Evolutionary conservation across 495 filamentous ascomycete genomes (phyloP), one percentile per base, ranked within the genome.

Genomic region (Hyphodiscus hymeniophilus): DNA sequence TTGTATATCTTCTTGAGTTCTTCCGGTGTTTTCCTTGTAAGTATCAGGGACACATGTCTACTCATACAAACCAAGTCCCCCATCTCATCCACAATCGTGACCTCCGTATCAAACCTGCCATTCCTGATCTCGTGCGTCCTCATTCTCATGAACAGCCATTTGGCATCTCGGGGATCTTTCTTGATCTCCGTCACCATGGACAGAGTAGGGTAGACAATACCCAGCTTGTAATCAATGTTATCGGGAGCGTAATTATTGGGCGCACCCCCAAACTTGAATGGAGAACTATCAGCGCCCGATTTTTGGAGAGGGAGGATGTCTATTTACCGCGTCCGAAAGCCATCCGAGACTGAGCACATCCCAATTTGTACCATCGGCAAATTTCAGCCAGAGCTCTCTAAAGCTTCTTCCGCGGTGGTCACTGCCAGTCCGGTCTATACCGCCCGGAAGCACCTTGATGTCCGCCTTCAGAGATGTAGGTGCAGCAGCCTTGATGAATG

Each of bases 71-170:
- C 39, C 22, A 44, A 17, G 11, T 50, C 47, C 17, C 47, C 38
- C n/a, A n/a, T 28, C 21, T 44, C 47, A 24, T 50, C 47, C 5
- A 43, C 38, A 5, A 50, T 21, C n/a, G 13, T 31, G 16, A 50
- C 39, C 3, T 50, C 47, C 32, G 26, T 30, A 40, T 40, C 30
- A 42, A 50, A 42, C 38, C 47, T 42, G 3, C 47, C 47, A 16
- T 35, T 36, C 1, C 15, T 49, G 16, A 32, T 23, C 12, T 20
- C 20, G 10, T 32, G 12, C 0, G 32, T n/a, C 12, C 12, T 32
- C 3, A 36, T 10, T 31, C 24, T 34, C 36, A 40, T 26, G 28
- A 33, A 42, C 38, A 42, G 16, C 36, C 38, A 42, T 28, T 42
- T 35, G 1, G 38, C 11, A 7, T 26, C 30, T 16, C 28, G 24